Evolutionary conservation across 768 basidiomycete genomes (phyloP).

Genomic region (Kwoniella europaea): DNA sequence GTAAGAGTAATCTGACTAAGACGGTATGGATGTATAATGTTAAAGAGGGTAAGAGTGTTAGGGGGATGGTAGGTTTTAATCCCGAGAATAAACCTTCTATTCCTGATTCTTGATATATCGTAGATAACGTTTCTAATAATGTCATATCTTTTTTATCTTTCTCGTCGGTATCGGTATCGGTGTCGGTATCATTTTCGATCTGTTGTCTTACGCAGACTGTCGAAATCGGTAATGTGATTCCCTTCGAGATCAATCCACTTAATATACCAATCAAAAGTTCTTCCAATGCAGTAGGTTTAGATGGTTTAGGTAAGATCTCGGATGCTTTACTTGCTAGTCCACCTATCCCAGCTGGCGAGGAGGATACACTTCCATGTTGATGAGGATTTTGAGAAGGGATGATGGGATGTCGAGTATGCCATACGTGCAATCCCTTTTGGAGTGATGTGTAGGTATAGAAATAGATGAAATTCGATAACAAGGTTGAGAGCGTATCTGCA

Average conservation of each 20-base stretch:
- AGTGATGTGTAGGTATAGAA: conserved; percentile 43
- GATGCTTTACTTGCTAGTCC: conserved; percentile 29
- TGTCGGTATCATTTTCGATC: conserved; percentile 23
- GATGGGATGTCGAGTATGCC: conserved; percentile 12
- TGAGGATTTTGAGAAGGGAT: not conserved
- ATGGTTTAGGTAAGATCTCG: conserved; percentile 12
- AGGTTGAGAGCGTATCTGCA: conserved; percentile 47
- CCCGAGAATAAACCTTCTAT: conserved; percentile 39
- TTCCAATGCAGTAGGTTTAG: conserved; percentile 15
- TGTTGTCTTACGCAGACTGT: conserved; percentile 47
- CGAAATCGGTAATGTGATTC: conserved; percentile 45
- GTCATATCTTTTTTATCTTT: conserved; percentile 11
- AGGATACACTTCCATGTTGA: not conserved
- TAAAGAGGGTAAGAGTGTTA: conserved; percentile 49
- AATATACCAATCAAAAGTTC: conserved; percentile 44
- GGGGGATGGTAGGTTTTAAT: conserved; percentile 37
- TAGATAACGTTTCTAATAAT: conserved; percentile 21
- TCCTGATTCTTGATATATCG: conserved; percentile 37
- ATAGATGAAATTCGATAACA: conserved; percentile 49
- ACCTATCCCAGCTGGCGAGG: conserved; percentile 38
- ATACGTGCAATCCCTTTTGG: conserved; percentile 29
- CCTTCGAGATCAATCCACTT: conserved; percentile 44
- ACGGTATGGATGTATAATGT: conserved; percentile 46
- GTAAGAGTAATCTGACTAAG: conserved; percentile 35
- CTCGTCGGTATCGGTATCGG: not conserved